Conservation (phyloP, 352 stramenopile species). For the Aphanomyces astaci region DNA sequence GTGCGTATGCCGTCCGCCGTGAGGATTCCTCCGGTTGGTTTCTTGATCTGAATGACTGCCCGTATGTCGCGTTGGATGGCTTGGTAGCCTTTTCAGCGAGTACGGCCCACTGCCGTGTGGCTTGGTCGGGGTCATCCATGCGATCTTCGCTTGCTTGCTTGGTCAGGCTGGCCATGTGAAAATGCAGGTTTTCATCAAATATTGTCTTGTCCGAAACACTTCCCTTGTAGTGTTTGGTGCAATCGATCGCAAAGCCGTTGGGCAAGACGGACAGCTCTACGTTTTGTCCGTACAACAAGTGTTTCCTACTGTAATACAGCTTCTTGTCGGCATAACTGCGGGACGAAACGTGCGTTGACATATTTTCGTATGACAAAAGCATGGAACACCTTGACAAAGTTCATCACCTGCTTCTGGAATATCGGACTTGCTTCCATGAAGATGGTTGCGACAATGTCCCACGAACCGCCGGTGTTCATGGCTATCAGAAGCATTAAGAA, state of each 20-base stretch:
- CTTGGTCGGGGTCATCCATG: not conserved
- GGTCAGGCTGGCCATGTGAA: not conserved
- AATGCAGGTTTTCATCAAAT: conserved; percentile 7
- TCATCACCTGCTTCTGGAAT: conserved; percentile 6
- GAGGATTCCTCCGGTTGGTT: not conserved
- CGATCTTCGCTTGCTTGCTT: not conserved
- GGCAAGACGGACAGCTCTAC: not conserved
- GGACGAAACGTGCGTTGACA: not conserved
- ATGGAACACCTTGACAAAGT: not conserved
- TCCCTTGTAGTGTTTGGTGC: not conserved
- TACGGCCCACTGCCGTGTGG: conserved; percentile 4
- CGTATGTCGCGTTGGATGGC: not conserved
- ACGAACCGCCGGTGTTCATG: conserved; percentile 1
- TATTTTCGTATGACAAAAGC: not conserved
- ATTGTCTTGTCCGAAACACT: conserved; percentile 4
- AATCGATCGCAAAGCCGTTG: not conserved
- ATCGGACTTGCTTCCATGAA: not conserved
- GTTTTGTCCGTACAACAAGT: not conserved
- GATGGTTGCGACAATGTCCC: not conserved
- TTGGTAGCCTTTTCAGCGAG: conserved; percentile 23
- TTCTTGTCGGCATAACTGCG: not conserved
- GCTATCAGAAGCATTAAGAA: conserved; percentile 2
- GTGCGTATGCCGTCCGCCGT: not conserved
- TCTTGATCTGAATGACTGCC: conserved; percentile 4
- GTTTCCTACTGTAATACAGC: not conserved